Evolutionary conservation across 768 basidiomycete species (phyloP), one percentile per base, ranked within the genome.

Genomic region (Cytidiella melzeri): DNA sequence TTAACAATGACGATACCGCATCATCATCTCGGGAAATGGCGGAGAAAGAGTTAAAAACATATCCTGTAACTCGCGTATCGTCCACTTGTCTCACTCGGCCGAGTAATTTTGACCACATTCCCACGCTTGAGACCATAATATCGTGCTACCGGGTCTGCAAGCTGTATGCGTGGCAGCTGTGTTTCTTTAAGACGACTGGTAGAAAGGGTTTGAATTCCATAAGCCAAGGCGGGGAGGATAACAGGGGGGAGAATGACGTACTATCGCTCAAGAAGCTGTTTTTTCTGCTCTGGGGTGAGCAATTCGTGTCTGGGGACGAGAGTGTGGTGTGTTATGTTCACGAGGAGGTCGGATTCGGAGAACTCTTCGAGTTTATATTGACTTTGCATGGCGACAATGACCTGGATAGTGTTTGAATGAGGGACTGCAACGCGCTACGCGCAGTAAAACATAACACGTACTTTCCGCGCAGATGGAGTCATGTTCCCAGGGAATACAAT

Each of bases 151-250:
- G 96, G 96, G 67, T 99, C 96, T 23, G 86, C 83, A 38, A 96
- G 68, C 69, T 97, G 94, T 55, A 99, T 98, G 20, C 96, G 89
- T 42, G 96, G 96, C 48, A 99, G 75, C 62, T 99, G 96, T 1
- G 95, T 97, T 64, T 98, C 96, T 68, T 95, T 95, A 50, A 99
- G 71, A 54, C 96, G 95, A 70, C 95, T 99, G 59, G n/a, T n/a
- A n/a, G n/a, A n/a, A n/a, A n/a, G n/a, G n/a, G n/a, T n/a, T n/a
- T n/a, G n/a, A n/a, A n/a, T n/a, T n/a, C n/a, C n/a, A n/a, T n/a
- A n/a, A n/a, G n/a, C n/a, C n/a, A n/a, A n/a, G n/a, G n/a, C n/a
- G n/a, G n/a, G n/a, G n/a, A n/a, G n/a, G n/a, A n/a, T n/a, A n/a
- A n/a, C n/a, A 48, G 39, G 45, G 18, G 21, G 21, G 26, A 36